Percentiles rank a stretch among this genome's conserved stretches.
These are phyloP conservation scores for Xylariomycetidae sp. DNA, from an alignment of 2,329 filamentous ascomycete species.

Conservation along the genomic window DNA sequence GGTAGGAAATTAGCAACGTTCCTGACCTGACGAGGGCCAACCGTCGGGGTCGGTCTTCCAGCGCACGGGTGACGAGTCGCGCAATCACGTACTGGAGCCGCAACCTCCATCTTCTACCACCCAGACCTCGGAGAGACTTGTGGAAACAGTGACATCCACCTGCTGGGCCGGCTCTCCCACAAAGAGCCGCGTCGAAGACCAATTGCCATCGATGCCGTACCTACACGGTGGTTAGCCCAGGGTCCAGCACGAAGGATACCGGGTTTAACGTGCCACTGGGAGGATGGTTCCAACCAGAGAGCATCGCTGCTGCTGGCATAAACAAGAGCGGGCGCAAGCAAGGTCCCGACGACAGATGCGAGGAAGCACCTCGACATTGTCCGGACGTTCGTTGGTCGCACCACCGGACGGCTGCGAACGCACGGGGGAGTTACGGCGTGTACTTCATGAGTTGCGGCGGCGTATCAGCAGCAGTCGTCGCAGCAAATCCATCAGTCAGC, in stretches of 20 bases:
- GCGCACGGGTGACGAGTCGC: too few species aligned
- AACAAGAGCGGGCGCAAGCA: conserved; percentile 19
- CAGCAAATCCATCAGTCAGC: conserved; percentile 18
- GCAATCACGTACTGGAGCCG: conserved; percentile 33
- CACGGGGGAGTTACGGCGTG: conserved; percentile 15
- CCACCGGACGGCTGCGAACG: conserved; percentile 21
- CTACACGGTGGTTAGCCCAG: conserved; percentile 19
- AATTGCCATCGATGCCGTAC: conserved; percentile 52
- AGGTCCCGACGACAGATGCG: conserved; percentile 19
- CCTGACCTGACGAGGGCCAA: too few species aligned
- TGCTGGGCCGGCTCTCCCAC: conserved; percentile 39
- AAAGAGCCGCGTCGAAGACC: conserved; percentile 63
- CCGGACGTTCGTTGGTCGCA: conserved; percentile 21
- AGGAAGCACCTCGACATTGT: conserved; percentile 23
- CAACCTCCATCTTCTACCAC: conserved; percentile 56
- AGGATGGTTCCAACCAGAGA: conserved; percentile 27
- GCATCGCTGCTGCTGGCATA: conserved; percentile 18
- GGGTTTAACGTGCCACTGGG: conserved; percentile 22
- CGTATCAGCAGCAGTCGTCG: conserved; percentile 9
- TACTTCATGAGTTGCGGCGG: conserved; percentile 23
- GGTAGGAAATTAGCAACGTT: conserved; percentile 5
- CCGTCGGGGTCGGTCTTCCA: too few species aligned
- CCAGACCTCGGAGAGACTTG: conserved; percentile 66
- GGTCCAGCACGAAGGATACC: conserved; percentile 1
- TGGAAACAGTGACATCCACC: conserved; percentile 57